Conservation (phyloP, 257 asterid genomes). For the Plantago elongata region DNA sequence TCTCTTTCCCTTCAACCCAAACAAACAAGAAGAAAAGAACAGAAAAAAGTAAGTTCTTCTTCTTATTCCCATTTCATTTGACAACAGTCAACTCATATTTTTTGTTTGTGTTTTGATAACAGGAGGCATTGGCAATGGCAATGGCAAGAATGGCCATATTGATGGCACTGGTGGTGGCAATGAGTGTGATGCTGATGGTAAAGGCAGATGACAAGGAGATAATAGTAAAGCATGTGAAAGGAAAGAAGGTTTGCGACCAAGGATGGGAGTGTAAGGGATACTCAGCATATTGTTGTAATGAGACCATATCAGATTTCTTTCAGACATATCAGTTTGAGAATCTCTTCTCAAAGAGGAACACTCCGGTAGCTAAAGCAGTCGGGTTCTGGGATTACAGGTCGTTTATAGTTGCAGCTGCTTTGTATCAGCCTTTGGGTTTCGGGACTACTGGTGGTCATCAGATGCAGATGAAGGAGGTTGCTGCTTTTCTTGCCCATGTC, state of each 20-base stretch:
- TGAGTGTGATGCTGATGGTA: constrained; percentile 7
- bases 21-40: too few species aligned
- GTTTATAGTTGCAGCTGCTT: constrained; percentile 64
- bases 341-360: constrained; percentile 65
- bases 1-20: constrained; percentile 30
- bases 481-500: constrained; percentile 84
- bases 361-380: constrained; percentile 69
- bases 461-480: constrained; percentile 64
- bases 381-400: constrained; percentile 81
- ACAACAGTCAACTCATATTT: too few species aligned
- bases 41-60: constrained; percentile 1
- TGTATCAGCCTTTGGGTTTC: constrained; percentile 71
- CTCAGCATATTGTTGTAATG: constrained; percentile 68
- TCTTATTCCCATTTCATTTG: too few species aligned
- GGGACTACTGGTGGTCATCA: constrained; percentile 79
- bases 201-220: constrained; percentile 33
- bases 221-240: constrained; percentile 48
- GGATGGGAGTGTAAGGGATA: constrained; percentile 70
- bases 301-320: constrained; percentile 66
- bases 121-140: neutral
- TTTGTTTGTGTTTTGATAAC: neutral
- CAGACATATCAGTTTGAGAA: constrained; percentile 70
- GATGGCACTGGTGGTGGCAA: constrained; percentile 7
- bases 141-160: constrained; percentile 23
- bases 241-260: constrained; percentile 60